Evolutionary conservation across 2,329 filamentous ascomycete genomes (phyloP).

Genomic region (Balansia obtecta): DNA sequence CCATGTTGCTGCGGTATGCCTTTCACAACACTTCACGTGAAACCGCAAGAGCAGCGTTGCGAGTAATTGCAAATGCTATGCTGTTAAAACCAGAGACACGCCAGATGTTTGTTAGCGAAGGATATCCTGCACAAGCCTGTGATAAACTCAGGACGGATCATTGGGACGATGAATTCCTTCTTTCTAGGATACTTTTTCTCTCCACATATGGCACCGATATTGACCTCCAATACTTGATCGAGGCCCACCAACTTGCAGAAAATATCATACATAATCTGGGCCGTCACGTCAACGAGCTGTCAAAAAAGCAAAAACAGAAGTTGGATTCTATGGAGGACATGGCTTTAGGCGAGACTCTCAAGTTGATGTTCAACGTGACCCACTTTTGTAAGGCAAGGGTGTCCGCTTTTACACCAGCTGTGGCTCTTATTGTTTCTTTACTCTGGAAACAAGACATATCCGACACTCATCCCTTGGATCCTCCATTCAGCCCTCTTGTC

Average conservation of each 20-base stretch:
- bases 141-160: slow-evolving; percentile 59
- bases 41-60: slow-evolving; percentile 62
- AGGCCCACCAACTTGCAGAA: slow-evolving; percentile 29
- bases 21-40: slow-evolving; percentile 52
- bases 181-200: slow-evolving; percentile 31
- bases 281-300: slow-evolving; percentile 47
- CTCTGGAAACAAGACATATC: slow-evolving; percentile 48
- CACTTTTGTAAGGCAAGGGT: slow-evolving; percentile 55
- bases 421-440: slow-evolving; percentile 59
- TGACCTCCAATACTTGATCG: slow-evolving; percentile 35
- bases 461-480: slow-evolving; percentile 54
- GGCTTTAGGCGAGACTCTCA: slow-evolving; percentile 73
- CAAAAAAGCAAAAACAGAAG: slow-evolving; percentile 18
- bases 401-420: slow-evolving; percentile 50
- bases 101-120: slow-evolving; percentile 25
- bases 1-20: slow-evolving; percentile 58
- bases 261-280: slow-evolving; percentile 57
- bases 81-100: slow-evolving; percentile 40
- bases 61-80: slow-evolving; percentile 69
- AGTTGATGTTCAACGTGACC: slow-evolving; percentile 80
- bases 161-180: slow-evolving; percentile 76
- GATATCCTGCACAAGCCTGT: slow-evolving; percentile 51
- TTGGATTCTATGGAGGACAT: slow-evolving; percentile 56
- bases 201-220: slow-evolving; percentile 37
- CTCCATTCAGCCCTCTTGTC: slow-evolving; percentile 58